These are phyloP conservation scores for Candida maris DNA, from an alignment of 805 yeast genomes.

Conservation along the genomic window DNA sequence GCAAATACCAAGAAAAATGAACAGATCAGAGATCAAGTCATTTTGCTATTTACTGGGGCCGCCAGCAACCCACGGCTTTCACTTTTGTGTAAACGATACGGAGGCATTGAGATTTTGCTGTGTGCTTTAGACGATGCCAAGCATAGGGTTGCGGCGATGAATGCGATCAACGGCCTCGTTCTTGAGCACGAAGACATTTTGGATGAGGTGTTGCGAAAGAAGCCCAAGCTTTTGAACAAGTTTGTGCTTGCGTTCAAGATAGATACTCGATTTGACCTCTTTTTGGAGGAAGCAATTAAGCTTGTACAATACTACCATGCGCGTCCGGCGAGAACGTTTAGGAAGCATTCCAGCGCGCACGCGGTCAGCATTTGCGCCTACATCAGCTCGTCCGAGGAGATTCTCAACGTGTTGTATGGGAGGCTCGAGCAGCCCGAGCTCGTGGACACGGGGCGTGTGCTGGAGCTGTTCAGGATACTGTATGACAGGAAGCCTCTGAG, in stretches of 20 bases:
- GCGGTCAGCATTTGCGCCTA: constrained; percentile 13
- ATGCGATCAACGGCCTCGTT: constrained; percentile 8
- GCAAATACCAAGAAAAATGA: constrained; percentile 5
- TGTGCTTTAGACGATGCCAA: constrained; percentile 12
- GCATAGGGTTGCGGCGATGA: constrained; percentile 10
- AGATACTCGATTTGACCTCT: constrained; percentile 9
- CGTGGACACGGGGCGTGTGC: constrained; percentile 12
- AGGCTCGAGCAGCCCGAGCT: constrained; percentile 11
- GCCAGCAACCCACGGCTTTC: constrained; percentile 10
- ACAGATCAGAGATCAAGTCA: constrained; percentile 9
- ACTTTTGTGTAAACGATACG: constrained; percentile 9
- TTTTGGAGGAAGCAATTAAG: constrained; percentile 10
- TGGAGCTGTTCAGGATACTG: constrained; percentile 9
- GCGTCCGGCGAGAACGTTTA: constrained; percentile 1
- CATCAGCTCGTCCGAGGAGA: constrained; percentile 17
- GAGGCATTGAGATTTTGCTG: constrained; percentile 16
- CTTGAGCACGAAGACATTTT: constrained; percentile 11
- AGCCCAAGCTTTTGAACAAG: constrained; percentile 11
- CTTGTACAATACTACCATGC: constrained; percentile 7
- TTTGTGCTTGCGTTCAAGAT: constrained; percentile 12
- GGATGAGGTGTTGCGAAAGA: constrained; percentile 12
- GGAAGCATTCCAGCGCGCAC: constrained; percentile 8
- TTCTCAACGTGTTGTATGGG: constrained; percentile 12
- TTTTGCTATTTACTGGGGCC: constrained; percentile 14
- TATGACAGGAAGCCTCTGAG: constrained; percentile 14